Base-by-base conservation (phyloP, 1,284 basidiomycete species). In the Pseudozyma tsukubaensis region DNA sequence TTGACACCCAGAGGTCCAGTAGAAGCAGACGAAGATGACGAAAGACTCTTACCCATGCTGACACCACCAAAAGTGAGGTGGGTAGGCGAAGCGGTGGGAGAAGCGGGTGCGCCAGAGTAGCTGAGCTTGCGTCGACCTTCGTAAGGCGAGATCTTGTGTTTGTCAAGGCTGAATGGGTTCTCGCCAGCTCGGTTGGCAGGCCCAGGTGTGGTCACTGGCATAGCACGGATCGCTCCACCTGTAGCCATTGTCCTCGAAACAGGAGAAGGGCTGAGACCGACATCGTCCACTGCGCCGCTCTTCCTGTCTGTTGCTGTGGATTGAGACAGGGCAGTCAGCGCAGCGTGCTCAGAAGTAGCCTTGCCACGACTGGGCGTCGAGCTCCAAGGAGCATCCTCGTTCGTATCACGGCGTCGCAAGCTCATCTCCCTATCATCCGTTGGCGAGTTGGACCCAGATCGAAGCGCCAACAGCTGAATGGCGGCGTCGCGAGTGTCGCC, bases 131-230 rank as follows among this genome's bases (percentile, higher is more conserved):
- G 37, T 7, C 67, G 50, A 13, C 55, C 68, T 44, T 65, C 69
- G 48, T 66, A 71, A 3, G 78, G 78, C 43, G 72, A 73, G 50
- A 80, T 76, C 63, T 78, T 79, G 68, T 81, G 79, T 50, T 76
- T 68, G 52, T 81, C 77, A 21, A 81, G 68, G 42, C 73, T 79
- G 59, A 81, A 81, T 3, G 79, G 79, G 55, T 81, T 81, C 50
- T 65, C 57, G 11, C 37, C 59, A 5, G 42, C n/a, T 5, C 69
- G 56, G 19, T 19, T 39, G 3, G 39, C 35, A 42, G 69, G 65
- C 14, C 64, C 64, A 10, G 68, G 68, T 7, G 73, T 72, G 18
- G 69, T 50, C 7, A 70, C 56, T 8, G 64, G 61, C 54, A 76
- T 57, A 3, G 45, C 57, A 7, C 70, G 51, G 21, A 61, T 47